Percentiles rank a stretch among this genome's conserved stretches.
Conservation (phyloP, 129 eudicot genomes). For the Pulicaria dysenterica region DNA sequence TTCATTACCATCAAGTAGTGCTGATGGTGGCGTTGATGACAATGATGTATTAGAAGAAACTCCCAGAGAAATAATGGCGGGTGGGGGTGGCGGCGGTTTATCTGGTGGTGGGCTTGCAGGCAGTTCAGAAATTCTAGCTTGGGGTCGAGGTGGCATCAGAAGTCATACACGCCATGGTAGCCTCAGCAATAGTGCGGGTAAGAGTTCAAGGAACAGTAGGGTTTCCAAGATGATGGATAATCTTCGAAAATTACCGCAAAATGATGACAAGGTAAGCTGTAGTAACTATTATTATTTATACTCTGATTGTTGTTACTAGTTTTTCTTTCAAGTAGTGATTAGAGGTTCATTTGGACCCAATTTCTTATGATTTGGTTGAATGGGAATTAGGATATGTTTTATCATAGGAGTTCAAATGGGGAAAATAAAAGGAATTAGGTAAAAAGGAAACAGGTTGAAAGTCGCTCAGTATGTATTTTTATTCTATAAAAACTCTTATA, state of each 20-base stretch:
- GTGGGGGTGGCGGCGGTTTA: neutral
- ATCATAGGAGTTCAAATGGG: too few relatives aligned
- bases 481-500: too few relatives aligned
- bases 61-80: conserved; percentile 1
- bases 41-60: conserved; percentile 30
- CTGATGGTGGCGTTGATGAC: conserved; percentile 33
- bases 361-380: too few relatives aligned
- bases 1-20: conserved; percentile 38
- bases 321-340: neutral
- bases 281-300: neutral
- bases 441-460: too few relatives aligned
- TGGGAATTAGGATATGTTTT: too few relatives aligned
- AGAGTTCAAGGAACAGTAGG: conserved; percentile 50
- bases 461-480: too few relatives aligned
- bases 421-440: too few relatives aligned
- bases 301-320: conserved; percentile 1
- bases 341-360: conserved; percentile 3
- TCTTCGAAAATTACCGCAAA: conserved; percentile 53
- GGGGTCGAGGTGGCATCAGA: conserved; percentile 87
- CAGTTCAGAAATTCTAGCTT: conserved; percentile 49
- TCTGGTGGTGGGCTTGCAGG: conserved; percentile 38
- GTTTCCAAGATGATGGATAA: conserved; percentile 57
- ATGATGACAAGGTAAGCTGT: conserved; percentile 57
- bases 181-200: conserved; percentile 47
- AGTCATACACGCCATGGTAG: conserved; percentile 78